Percentiles rank a stretch among this genome's conserved stretches.
Conservation (phyloP, 345 rosid species). For the Dovyalis caffra region DNA sequence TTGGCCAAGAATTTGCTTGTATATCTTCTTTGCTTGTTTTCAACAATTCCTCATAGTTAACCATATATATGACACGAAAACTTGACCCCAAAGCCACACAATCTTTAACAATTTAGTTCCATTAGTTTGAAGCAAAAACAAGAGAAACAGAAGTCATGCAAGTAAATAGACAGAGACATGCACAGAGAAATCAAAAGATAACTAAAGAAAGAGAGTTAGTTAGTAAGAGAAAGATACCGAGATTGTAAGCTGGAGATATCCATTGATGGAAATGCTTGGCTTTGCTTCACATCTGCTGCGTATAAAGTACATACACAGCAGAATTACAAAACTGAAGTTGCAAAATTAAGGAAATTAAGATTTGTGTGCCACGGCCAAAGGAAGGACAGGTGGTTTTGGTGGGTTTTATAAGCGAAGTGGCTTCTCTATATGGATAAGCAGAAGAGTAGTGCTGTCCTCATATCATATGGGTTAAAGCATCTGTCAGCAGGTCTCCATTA, state of each 20-base stretch:
- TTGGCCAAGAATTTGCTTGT: not conserved
- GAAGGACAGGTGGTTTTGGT: not conserved
- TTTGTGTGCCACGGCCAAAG: not conserved
- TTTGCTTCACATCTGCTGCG: not conserved
- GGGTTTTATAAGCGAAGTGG: constrained; percentile 11
- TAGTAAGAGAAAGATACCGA: constrained; percentile 17
- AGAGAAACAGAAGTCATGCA: not conserved
- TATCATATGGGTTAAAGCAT: too few relatives aligned
- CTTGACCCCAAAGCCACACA: not conserved
- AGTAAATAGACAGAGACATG: too few relatives aligned
- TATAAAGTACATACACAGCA: too few relatives aligned
- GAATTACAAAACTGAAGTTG: not conserved
- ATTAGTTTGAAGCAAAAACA: not conserved
- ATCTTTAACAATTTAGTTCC: not conserved
- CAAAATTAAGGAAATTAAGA: not conserved
- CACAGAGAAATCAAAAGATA: not conserved
- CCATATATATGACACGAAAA: too few relatives aligned
- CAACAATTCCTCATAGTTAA: not conserved
- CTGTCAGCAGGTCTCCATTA: too few relatives aligned
- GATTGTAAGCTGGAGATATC: constrained; percentile 25
- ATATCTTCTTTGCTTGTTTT: not conserved
- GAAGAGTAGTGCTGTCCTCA: too few relatives aligned
- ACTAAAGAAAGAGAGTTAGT: not conserved
- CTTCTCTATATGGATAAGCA: constrained; percentile 10
- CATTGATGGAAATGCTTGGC: constrained; percentile 3